phyloP scores from a whole-genome alignment of 1,284 basidiomycete genomes.

The Cerioporus squamosus region DNA sequence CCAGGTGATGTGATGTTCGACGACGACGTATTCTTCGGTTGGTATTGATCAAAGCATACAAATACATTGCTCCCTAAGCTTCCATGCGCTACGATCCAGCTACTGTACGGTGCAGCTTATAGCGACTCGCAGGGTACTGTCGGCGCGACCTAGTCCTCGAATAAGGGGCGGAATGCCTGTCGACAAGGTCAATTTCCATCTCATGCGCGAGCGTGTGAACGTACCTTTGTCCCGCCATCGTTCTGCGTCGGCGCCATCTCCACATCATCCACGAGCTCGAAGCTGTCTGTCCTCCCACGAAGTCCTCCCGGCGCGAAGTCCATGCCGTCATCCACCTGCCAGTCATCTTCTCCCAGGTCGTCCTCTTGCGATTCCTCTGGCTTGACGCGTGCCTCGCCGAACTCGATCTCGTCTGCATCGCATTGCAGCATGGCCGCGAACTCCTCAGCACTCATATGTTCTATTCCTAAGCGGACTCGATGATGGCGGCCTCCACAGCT shows the following conservation, averaged over 20 bases:
- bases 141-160: constrained; percentile 55
- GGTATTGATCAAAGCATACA: too few relatives aligned
- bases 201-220: constrained; percentile 10
- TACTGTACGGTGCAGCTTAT: too few relatives aligned
- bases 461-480: constrained; percentile 62
- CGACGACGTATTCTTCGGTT: too few relatives aligned
- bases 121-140: too few relatives aligned
- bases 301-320: not conserved
- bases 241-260: constrained; percentile 60
- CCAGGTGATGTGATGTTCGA: too few relatives aligned
- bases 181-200: not conserved
- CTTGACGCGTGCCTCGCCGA: constrained; percentile 34
- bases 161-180: constrained; percentile 65
- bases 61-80: too few relatives aligned
- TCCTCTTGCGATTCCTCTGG: not conserved
- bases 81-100: too few relatives aligned
- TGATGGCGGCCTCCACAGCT: constrained; percentile 52
- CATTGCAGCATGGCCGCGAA: constrained; percentile 66
- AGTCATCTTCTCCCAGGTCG: constrained; percentile 13
- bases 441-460: constrained; percentile 66
- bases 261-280: constrained; percentile 43
- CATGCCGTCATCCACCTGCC: constrained; percentile 9
- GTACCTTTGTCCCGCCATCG: constrained; percentile 39
- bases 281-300: constrained; percentile 32
- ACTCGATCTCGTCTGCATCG: constrained; percentile 65